Percentiles rank a stretch among this genome's conserved stretches.
phyloP scores from a whole-genome alignment of 768 basidiomycete genomes.

The Tephrocybe sp. region DNA sequence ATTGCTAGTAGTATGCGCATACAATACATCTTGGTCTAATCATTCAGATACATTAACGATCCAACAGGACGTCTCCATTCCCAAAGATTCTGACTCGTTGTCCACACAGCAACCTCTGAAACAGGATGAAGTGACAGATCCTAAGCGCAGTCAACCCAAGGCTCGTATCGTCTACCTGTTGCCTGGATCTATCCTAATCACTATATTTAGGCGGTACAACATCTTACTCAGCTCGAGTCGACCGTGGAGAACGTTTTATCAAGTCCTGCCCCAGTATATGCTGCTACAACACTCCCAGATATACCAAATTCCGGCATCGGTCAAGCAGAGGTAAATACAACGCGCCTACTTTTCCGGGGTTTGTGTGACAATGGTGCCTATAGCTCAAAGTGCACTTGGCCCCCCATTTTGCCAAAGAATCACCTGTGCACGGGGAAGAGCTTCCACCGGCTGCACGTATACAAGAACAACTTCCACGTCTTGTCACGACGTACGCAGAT shows the following conservation, averaged over 20 bases:
- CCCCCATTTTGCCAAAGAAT: background rate
- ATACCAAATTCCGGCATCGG: background rate
- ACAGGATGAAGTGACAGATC: background rate
- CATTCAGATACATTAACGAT: too few relatives aligned
- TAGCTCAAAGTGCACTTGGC: background rate
- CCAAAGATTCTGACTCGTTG: too few relatives aligned
- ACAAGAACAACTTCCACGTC: slow-evolving; percentile 11
- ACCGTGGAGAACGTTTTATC: background rate
- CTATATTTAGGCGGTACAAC: background rate
- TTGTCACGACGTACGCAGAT: slow-evolving; percentile 36
- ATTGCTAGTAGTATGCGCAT: background rate
- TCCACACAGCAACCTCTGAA: too few relatives aligned
- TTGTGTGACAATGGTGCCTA: background rate
- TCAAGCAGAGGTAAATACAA: background rate
- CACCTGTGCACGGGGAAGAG: background rate
- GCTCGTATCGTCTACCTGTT: background rate
- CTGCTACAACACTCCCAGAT: background rate
- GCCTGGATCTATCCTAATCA: background rate
- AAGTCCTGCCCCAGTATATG: background rate
- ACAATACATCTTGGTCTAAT: too few relatives aligned
- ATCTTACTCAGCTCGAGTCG: slow-evolving; percentile 5
- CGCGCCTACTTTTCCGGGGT: background rate
- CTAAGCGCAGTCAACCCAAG: too few relatives aligned
- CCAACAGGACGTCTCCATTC: too few relatives aligned
- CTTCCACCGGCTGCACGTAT: background rate